Base-by-base conservation (phyloP, 2,329 filamentous ascomycete species). In the Colletotrichum costaricense region DNA sequence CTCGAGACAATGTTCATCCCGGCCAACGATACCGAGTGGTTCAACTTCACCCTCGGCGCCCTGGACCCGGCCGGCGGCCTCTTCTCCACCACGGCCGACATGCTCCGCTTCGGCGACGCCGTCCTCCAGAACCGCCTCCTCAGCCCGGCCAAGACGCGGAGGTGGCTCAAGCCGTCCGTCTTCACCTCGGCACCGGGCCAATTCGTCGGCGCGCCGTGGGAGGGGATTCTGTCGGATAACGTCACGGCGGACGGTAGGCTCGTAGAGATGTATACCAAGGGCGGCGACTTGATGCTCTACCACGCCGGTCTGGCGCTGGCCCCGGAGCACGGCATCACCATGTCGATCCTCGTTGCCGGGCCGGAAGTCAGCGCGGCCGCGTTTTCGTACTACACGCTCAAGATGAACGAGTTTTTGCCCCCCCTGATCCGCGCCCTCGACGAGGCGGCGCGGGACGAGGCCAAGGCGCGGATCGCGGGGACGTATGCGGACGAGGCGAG, bases 221-320 rank as follows among this genome's bases (percentile, higher is more conserved):
- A 88, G 75, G 88, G 88, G 60, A 78, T 82, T 28, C 83, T 84
- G 35, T 76, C 78, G 35, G 76, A 82, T 65, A 80, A 80, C 74
- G 72, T 84, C 35, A 82, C 82, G 5, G 74, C 78, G 0, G 83
- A 84, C 70, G 80, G 82, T 30, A 82, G 84, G 4, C 75, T 85
- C 1, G 77, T 87, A 16, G 86, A 88, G 30, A 65, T 88, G 2
- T 87, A 87, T 77, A 83, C 84, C 28, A 89, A 88, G 76, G 78
- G 76, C 2, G 87, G 87, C 3, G 83, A 84, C 68, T 73, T 86
- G 3, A 82, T 83, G 19, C 67, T 77, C 16, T 88, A 87, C 77
- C 81, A 84, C 75, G 76, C 82, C 3, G 75, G 79, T 2, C 75
- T 87, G 0, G 82, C 80, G 22, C 76, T 88, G 2, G 77, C 88